These are phyloP conservation scores for Scleromitrula shiraiana DNA, from an alignment of 2,329 filamentous ascomycete species.

Conservation along the genomic window DNA sequence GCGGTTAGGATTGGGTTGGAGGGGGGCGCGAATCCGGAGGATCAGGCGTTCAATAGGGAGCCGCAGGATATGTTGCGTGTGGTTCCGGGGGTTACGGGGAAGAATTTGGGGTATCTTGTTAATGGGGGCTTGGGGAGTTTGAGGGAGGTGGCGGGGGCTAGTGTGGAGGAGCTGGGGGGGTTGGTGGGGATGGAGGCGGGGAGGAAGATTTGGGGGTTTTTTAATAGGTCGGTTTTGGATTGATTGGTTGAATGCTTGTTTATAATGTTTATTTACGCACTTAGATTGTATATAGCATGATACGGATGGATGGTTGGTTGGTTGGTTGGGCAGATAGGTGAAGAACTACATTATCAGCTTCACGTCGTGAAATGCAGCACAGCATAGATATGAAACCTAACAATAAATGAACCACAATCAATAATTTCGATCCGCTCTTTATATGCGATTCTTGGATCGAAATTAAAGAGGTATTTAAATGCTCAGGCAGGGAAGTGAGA, in stretches of 20 bases:
- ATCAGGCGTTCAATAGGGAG: constrained; percentile 71
- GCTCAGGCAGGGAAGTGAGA: no score
- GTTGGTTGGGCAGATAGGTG: no score
- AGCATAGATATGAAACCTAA: no score
- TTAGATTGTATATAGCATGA: no score
- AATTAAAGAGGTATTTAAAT: no score
- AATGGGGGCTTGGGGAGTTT: constrained; percentile 70
- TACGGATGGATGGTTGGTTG: no score
- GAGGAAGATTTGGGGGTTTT: constrained; percentile 72
- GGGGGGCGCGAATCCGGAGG: constrained; percentile 50
- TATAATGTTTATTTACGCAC: not conserved
- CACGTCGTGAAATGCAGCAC: no score
- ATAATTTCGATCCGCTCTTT: no score
- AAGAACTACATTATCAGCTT: no score
- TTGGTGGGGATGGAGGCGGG: constrained; percentile 72
- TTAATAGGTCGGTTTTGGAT: constrained; percentile 43
- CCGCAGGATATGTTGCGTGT: constrained; percentile 85
- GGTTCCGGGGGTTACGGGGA: constrained; percentile 76
- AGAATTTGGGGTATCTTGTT: constrained; percentile 66
- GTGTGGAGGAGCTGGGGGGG: constrained; percentile 60
- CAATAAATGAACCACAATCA: no score
- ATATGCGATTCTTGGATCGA: no score
- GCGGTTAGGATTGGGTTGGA: constrained; percentile 79
- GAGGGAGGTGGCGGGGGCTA: constrained; percentile 78
- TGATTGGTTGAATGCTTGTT: not conserved